Conservation (phyloP, 169 alveolate genomes). For the Plasmodium billcollinsi region DNA sequence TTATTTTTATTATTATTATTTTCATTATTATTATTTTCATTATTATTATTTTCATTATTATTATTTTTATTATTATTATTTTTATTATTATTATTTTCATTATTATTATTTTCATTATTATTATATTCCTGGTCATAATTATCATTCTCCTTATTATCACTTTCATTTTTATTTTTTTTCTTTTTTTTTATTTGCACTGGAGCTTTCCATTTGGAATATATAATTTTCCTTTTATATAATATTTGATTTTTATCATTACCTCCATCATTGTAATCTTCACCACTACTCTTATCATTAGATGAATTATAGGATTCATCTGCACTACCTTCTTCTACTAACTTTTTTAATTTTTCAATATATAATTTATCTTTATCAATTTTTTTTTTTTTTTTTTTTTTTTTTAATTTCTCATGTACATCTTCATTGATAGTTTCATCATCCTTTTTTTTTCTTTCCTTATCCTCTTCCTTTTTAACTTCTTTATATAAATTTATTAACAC, state of each 20-base stretch:
- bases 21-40: too few relatives aligned
- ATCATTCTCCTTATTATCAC: too few relatives aligned
- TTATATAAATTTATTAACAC: conserved; percentile 55
- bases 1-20: neutral
- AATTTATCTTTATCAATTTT: conserved; percentile 58
- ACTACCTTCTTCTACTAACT: conserved; percentile 58
- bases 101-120: neutral
- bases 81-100: neutral
- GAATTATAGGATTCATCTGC: conserved; percentile 40
- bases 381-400: conserved; percentile 40
- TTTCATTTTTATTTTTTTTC: too few relatives aligned
- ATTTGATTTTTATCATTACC: conserved; percentile 34
- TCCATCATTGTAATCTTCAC: conserved; percentile 16
- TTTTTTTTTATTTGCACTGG: too few relatives aligned
- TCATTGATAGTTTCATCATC: neutral
- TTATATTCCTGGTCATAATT: too few relatives aligned
- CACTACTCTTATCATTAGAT: conserved; percentile 35
- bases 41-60: too few relatives aligned
- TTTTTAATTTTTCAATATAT: conserved; percentile 64
- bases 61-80: neutral
- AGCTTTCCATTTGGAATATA: conserved; percentile 12
- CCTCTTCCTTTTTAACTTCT: conserved; percentile 46
- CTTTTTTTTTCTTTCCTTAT: conserved; percentile 4
- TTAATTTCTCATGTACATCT: conserved; percentile 7
- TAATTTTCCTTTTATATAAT: conserved; percentile 65